Base-by-base conservation (phyloP, 306 rosid genomes). In the Pyrus betulifolia region DNA sequence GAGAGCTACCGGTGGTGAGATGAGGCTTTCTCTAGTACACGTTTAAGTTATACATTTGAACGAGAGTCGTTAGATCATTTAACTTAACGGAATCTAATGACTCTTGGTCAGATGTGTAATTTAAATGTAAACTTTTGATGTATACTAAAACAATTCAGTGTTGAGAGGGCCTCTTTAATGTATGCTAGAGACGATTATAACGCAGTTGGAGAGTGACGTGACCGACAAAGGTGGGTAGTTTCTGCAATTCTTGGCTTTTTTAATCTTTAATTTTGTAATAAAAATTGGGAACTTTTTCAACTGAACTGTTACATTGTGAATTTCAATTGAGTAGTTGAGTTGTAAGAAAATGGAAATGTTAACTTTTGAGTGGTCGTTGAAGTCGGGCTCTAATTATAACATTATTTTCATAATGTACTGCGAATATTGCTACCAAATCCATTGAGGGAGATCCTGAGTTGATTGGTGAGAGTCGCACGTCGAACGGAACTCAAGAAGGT, bases 401-500 rank as follows among this genome's bases (percentile, higher is more conserved):
- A 40, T 76, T 54, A 31, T 31, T 27, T 23, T 38, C 23, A 11
- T 63, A 27, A 67, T 67, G 69, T n/a, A 72, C 21, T 58, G 51
- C 25, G 82, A 91, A 84, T 74, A 52, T 71, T 71, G 73, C 55
- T 72, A 45, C 88, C 17, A 79, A 82, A 68, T 78, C 75, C 76
- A 46, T 70, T 17, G 77, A 71, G 42, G 88, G 83, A n/a, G 80
- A 64, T 74, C 54, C 89, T 46, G 88, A 81, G 68, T 76, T 79
- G 71, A 62, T 70, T 45, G 91, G 85, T 71, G 91, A 84, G 55
- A 79, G 78, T 76, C 78, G 81, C 28, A 54, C 74, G 69, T 86
- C 88, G 11, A 84, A 76, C 61, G 98, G 72, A 70, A 74, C 80
- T 31, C 33, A 31, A 79, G 89, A 88, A 74, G 72, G 71, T 74